Conservation (phyloP, 495 filamentous ascomycete genomes). For the Trichoderma virens region DNA sequence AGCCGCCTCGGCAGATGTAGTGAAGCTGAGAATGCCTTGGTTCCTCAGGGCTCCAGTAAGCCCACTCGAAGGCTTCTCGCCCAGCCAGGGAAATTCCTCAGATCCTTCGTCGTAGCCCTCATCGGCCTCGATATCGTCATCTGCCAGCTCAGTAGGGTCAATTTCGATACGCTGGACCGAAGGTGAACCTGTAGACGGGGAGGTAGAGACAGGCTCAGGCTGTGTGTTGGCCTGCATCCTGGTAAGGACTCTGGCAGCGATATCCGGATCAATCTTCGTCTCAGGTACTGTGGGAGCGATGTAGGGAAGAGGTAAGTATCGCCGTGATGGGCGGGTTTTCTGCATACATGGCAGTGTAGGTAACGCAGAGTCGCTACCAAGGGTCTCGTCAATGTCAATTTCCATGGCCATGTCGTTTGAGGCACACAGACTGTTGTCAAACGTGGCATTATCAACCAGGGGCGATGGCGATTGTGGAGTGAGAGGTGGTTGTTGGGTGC, state of each 20-base stretch:
- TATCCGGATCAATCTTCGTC: neutral
- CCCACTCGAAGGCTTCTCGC: neutral
- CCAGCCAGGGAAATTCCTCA: neutral
- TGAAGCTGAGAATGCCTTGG: neutral
- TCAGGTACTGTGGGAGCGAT: neutral
- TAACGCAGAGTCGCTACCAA: neutral
- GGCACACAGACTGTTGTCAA: neutral
- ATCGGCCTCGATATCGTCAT: neutral
- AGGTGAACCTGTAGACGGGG: neutral
- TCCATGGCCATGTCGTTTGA: neutral
- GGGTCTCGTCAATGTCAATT: neutral
- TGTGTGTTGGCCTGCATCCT: neutral
- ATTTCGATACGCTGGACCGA: neutral
- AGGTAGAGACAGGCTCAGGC: neutral
- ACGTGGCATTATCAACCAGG: neutral
- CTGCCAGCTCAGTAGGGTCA: neutral
- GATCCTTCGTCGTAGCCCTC: neutral
- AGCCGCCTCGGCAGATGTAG: conserved; percentile 19
- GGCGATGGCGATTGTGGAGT: neutral
- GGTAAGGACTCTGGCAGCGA: neutral
- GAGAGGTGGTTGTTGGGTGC: neutral
- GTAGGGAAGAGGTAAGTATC: neutral
- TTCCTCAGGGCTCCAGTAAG: neutral
- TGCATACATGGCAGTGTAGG: neutral
- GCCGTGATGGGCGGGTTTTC: neutral